Evolutionary conservation across 352 stramenopile species (phyloP).

Genomic region (Plasmopara muralis): DNA sequence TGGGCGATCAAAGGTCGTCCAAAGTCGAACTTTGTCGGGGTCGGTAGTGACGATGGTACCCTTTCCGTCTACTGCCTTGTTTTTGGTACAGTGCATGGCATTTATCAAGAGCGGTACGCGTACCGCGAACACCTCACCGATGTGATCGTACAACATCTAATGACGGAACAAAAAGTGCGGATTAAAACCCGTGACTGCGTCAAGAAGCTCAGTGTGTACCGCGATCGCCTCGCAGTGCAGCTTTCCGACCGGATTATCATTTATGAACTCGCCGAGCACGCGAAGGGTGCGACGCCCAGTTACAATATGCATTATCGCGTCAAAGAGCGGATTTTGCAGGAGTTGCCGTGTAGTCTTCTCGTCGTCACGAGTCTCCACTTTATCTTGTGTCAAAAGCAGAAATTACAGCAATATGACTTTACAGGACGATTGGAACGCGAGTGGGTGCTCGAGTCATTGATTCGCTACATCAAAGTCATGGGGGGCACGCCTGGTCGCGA

Average conservation of each 20-base stretch:
- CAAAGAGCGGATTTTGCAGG: slow-evolving; percentile 82
- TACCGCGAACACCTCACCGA: slow-evolving; percentile 93
- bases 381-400: slow-evolving; percentile 89
- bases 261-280: slow-evolving; percentile 86
- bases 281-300: slow-evolving; percentile 34
- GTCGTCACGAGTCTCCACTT: slow-evolving; percentile 89
- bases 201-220: slow-evolving; percentile 92
- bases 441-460: slow-evolving; percentile 83
- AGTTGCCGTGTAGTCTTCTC: slow-evolving; percentile 80
- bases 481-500: slow-evolving; percentile 85
- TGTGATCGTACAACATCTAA: slow-evolving; percentile 93
- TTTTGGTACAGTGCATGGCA: slow-evolving; percentile 88
- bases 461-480: slow-evolving; percentile 90
- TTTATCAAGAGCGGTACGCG: slow-evolving; percentile 91
- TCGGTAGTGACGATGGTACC: slow-evolving; percentile 84
- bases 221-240: slow-evolving; percentile 89
- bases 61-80: slow-evolving; percentile 83
- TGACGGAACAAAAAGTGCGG: slow-evolving; percentile 92
- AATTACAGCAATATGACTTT: slow-evolving; percentile 91
- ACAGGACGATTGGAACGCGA: slow-evolving; percentile 78
- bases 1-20: slow-evolving; percentile 81
- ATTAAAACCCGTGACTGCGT: slow-evolving; percentile 94
- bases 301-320: slow-evolving; percentile 93
- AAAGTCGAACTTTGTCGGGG: slow-evolving; percentile 80
- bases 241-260: slow-evolving; percentile 92